Conservation (phyloP, 148 eudicot genomes). For the Camellia lanceoleosa region DNA sequence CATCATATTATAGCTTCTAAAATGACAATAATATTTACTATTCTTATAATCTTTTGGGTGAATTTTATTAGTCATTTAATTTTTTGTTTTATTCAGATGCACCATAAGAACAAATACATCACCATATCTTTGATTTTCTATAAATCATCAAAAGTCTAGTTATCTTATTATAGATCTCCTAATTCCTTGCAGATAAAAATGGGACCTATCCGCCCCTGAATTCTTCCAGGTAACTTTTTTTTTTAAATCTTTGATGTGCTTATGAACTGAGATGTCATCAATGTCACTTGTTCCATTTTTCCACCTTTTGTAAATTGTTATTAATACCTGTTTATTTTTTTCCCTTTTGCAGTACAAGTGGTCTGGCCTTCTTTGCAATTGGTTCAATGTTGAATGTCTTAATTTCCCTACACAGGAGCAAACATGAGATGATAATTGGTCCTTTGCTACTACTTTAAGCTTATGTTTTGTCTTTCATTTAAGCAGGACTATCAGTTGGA, state of each 20-base stretch:
- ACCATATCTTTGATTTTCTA: neutral
- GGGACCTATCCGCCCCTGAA: constrained; percentile 14
- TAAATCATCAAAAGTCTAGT: neutral
- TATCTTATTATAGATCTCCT: neutral
- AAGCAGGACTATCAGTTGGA: constrained; percentile 17
- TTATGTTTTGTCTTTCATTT: neutral
- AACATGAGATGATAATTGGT: constrained; percentile 10
- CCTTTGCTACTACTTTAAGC: constrained; percentile 7
- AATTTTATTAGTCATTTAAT: neutral
- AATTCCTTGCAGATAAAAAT: constrained; percentile 16
- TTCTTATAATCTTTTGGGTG: neutral
- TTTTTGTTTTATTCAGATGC: no score
- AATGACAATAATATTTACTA: neutral
- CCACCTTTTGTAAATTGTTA: neutral
- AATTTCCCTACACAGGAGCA: neutral
- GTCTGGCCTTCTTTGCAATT: constrained; percentile 22
- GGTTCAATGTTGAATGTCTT: constrained; percentile 11
- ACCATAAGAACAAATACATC: neutral
- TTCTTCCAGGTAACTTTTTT: constrained; percentile 14
- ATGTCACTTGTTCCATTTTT: constrained; percentile 5
- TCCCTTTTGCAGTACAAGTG: constrained; percentile 50
- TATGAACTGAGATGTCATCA: neutral
- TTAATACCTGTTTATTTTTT: neutral
- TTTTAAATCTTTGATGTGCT: neutral
- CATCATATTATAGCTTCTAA: neutral